phyloP scores from a whole-genome alignment of 768 basidiomycete genomes.

The Boletus eberwhitei region DNA sequence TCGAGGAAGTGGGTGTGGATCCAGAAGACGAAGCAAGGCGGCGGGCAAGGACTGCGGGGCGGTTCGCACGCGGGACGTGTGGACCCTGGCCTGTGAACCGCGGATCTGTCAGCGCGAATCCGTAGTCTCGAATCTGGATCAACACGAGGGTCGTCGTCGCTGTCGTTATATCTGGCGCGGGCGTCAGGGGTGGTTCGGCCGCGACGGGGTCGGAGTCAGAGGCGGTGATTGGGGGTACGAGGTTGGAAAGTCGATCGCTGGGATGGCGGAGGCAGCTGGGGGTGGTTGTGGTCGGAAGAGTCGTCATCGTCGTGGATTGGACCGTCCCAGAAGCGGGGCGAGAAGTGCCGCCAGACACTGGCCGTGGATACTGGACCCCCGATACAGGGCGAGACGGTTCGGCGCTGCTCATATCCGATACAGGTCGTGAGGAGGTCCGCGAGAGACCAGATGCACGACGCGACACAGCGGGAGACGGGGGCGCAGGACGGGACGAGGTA shows the following conservation, averaged over 20 bases:
- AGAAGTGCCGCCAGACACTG: slow-evolving; percentile 3
- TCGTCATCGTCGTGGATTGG: background rate
- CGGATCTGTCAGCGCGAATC: slow-evolving; percentile 38
- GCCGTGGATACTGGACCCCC: slow-evolving; percentile 3
- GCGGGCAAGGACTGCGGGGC: slow-evolving; percentile 28
- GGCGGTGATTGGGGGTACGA: background rate
- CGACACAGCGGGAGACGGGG: slow-evolving; percentile 54
- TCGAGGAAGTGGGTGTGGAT: slow-evolving; percentile 6
- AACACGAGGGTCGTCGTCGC: slow-evolving; percentile 2
- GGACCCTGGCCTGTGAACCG: slow-evolving; percentile 43
- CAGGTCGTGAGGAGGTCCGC: slow-evolving; percentile 24
- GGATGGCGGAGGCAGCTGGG: background rate
- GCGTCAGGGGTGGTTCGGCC: background rate
- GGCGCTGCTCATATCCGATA: slow-evolving; percentile 16
- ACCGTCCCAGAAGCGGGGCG: background rate
- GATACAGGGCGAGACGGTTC: slow-evolving; percentile 22
- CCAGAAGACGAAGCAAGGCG: slow-evolving; percentile 25
- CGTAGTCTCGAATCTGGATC: slow-evolving; percentile 52
- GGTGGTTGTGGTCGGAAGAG: background rate
- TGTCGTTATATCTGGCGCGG: background rate
- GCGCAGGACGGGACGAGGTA: slow-evolving; percentile 54
- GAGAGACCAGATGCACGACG: slow-evolving; percentile 37
- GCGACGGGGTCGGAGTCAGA: background rate
- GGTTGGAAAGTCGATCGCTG: background rate
- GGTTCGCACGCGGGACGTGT: slow-evolving; percentile 39